Conservation (phyloP, 208 protist species). For the Leishmania aethiopica region DNA sequence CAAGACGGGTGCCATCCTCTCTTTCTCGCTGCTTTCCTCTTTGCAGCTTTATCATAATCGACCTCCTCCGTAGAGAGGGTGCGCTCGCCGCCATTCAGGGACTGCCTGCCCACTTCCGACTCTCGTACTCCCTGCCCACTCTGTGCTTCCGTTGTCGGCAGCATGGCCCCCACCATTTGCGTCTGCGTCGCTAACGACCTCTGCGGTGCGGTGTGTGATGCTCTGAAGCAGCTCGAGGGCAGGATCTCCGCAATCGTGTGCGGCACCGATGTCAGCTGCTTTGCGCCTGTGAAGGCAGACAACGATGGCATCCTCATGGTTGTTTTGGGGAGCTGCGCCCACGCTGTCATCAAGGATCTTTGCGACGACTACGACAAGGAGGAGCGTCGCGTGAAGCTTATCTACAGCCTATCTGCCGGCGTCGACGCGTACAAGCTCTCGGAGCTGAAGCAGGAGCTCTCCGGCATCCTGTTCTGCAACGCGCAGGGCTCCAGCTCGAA, state of each 20-base stretch:
- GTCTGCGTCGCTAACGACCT: not conserved
- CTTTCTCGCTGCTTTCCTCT: not conserved
- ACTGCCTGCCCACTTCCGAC: too few relatives aligned
- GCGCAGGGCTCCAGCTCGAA: slow-evolving; percentile 64
- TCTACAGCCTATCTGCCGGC: slow-evolving; percentile 78
- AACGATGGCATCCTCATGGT: slow-evolving; percentile 17
- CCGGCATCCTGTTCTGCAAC: slow-evolving; percentile 71
- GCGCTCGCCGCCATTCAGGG: not conserved
- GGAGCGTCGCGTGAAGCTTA: slow-evolving; percentile 65
- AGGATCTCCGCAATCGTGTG: not conserved
- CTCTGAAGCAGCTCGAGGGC: not conserved
- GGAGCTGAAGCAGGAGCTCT: slow-evolving; percentile 46
- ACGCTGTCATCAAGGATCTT: slow-evolving; percentile 51
- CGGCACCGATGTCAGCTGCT: slow-evolving; percentile 1
- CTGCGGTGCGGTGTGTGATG: not conserved
- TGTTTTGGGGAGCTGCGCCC: slow-evolving; percentile 12
- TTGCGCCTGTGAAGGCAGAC: slow-evolving; percentile 2
- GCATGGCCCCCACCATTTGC: slow-evolving; percentile 12
- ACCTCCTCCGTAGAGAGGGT: not conserved
- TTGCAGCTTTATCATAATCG: too few relatives aligned
- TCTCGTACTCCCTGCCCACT: slow-evolving; percentile 28
- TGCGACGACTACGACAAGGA: slow-evolving; percentile 49
- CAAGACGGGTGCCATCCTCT: not conserved
- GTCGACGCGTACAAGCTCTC: slow-evolving; percentile 65
- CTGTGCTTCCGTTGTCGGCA: not conserved